Base-by-base conservation (phyloP, 306 rosid species). In the Mimosa bimucronata region DNA sequence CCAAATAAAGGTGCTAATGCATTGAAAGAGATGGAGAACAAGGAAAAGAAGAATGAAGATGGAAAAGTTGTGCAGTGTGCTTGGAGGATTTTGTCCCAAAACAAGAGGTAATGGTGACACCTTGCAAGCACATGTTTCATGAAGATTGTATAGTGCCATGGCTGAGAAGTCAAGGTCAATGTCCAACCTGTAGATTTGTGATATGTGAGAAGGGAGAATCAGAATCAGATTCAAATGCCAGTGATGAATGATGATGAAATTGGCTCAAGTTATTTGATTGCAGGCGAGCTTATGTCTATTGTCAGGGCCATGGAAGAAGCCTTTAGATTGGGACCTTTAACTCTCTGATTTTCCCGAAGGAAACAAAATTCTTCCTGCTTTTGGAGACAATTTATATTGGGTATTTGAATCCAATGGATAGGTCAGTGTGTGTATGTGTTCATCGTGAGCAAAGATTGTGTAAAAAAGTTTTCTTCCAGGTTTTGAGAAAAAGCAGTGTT, bases 111-210 rank as follows among this genome's bases (percentile, higher is more conserved):
- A 83, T 81, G 92, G 46, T 81, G 55, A 92, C 98, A 5, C 97
- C 92, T 8, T 95, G 98, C 82, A 84, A 82, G 13, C 98, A 95
- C 77, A 90, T 95, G 96, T 95, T 92, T 74, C 98, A 92, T 70
- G 96, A 90, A 75, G 90, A 90, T 11, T 95, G 98, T 82, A 91
- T 95, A 50, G 84, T 91, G 13, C 92, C 98, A 0, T 92, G 98
- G 98, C 77, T 88, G 52, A 88, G 83, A 69, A 91, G 89, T 81
- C 81, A 86, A 29, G 89, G 87, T 1, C 94, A 85, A 60, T 95
- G 98, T 76, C 98, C 98, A 0, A 86, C 89, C 6, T 95, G 98
- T 79, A 90, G 98, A 78, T 86, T 46, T 82, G 78, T 73, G 57
- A 73, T 95, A 38, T 73, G 70, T 26, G 87, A 90, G 64, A 84